A percentile compares a stretch with the other conserved stretches of the same genome.
Evolutionary conservation across 2,329 filamentous ascomycete species (phyloP).

Genomic region (Amesomyces nigricolor): DNA sequence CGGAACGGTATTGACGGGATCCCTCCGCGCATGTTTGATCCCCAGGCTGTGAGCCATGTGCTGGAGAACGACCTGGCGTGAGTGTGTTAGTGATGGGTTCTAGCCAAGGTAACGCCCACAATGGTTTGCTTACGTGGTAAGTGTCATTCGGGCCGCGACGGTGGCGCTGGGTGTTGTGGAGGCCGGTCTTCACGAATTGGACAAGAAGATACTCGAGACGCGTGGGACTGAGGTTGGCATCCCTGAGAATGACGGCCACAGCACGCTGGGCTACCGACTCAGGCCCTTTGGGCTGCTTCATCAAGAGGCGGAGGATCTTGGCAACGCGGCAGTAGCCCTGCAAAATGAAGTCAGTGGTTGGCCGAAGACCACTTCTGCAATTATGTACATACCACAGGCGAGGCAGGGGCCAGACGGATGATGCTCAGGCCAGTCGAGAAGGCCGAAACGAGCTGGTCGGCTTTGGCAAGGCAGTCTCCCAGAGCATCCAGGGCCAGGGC

Average conservation of each 20-base stretch:
- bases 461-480: constrained; percentile 18
- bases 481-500: constrained; percentile 20
- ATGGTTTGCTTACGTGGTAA: constrained; percentile 17
- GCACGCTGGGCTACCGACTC: neutral
- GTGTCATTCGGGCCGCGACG: constrained; percentile 10
- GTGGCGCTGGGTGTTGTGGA: constrained; percentile 11
- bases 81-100: neutral
- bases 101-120: too few species aligned
- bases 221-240: neutral
- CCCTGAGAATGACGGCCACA: constrained; percentile 5
- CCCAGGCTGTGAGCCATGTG: constrained; percentile 19
- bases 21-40: constrained; percentile 12
- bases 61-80: constrained; percentile 16
- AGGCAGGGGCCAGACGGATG: constrained; percentile 21
- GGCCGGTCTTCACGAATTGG: constrained; percentile 13
- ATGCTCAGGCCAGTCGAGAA: constrained; percentile 22
- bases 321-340: constrained; percentile 26
- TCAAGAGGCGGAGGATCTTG: constrained; percentile 16
- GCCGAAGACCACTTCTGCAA: neutral
- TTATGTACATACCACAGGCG: constrained; percentile 17
- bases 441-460: constrained; percentile 16
- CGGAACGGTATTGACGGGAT: constrained; percentile 22
- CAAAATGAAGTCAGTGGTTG: neutral
- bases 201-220: constrained; percentile 8
- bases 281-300: neutral